Percentiles rank a stretch among this genome's conserved stretches.
Conservation (phyloP, 192 early-diverging fungal genomes). For the Coemansia umbellata region DNA sequence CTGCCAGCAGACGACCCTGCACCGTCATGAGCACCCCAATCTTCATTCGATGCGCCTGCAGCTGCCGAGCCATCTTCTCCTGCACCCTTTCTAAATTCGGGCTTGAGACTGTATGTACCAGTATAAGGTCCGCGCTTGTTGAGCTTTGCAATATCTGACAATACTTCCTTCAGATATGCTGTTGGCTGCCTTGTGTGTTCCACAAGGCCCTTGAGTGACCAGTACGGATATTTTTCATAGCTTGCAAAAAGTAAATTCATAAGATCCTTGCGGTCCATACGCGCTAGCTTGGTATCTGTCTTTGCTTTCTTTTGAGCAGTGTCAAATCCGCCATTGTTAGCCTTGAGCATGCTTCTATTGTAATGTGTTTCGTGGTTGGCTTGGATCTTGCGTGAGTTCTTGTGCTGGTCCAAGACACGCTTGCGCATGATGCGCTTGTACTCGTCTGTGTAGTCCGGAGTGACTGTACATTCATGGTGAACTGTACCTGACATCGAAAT, state of each 20-base stretch:
- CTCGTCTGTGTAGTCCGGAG: slow-evolving; percentile 55
- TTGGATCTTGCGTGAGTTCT: slow-evolving; percentile 27
- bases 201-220: slow-evolving; percentile 78
- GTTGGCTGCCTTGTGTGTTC: slow-evolving; percentile 80
- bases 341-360: slow-evolving; percentile 42
- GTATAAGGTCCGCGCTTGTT: slow-evolving; percentile 81
- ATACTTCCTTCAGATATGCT: slow-evolving; percentile 78
- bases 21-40: neutral
- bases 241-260: slow-evolving; percentile 77
- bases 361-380: slow-evolving; percentile 28
- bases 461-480: slow-evolving; percentile 69
- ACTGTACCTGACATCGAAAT: slow-evolving; percentile 62
- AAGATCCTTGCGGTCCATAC: slow-evolving; percentile 80
- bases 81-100: slow-evolving; percentile 63
- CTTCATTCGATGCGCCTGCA: slow-evolving; percentile 28
- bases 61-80: slow-evolving; percentile 16
- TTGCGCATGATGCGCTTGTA: slow-evolving; percentile 68
- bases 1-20: neutral
- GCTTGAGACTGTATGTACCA: slow-evolving; percentile 79
- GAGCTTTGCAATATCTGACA: slow-evolving; percentile 73
- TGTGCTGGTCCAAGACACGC: slow-evolving; percentile 55
- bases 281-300: slow-evolving; percentile 71
- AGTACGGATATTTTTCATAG: slow-evolving; percentile 79
- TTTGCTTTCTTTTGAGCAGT: slow-evolving; percentile 47
- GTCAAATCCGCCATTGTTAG: slow-evolving; percentile 33